phyloP scores from a whole-genome alignment of 495 filamentous ascomycete species.

The Xylaria acuta region DNA sequence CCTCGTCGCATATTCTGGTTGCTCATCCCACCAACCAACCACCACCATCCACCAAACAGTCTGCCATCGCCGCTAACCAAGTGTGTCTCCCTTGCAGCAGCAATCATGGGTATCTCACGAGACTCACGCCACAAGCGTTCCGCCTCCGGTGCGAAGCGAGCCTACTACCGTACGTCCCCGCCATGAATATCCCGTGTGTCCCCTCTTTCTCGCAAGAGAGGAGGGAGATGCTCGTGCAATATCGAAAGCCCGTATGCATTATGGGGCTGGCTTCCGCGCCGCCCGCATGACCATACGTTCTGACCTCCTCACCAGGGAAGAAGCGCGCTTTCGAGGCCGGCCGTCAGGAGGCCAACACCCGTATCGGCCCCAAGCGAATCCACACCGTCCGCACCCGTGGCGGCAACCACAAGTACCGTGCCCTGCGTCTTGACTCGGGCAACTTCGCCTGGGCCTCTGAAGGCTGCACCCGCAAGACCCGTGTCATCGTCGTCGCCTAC shows the following conservation, averaged over 20 bases:
- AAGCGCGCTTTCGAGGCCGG: conserved; percentile 99
- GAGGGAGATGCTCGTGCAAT: conserved; percentile 31
- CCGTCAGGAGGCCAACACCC: conserved; percentile 98
- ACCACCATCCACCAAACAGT: background rate
- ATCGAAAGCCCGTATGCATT: conserved; percentile 64
- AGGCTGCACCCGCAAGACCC: conserved; percentile 95
- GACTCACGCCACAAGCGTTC: conserved; percentile 99
- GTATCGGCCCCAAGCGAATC: conserved; percentile 98
- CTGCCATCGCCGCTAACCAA: conserved; percentile 33
- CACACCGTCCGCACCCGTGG: conserved; percentile 98
- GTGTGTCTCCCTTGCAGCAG: conserved; percentile 33
- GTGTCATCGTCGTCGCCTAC: conserved; percentile 96
- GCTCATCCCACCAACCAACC: conserved; percentile 6
- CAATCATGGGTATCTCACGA: conserved; percentile 97
- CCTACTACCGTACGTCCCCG: conserved; percentile 76
- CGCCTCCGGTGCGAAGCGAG: conserved; percentile 94
- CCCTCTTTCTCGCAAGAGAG: conserved; percentile 16
- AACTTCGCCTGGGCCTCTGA: conserved; percentile 99
- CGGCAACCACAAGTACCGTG: conserved; percentile 99
- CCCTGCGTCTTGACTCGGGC: conserved; percentile 96
- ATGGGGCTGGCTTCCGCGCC: conserved; percentile 26
- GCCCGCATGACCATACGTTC: conserved; percentile 60
- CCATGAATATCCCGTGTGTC: conserved; percentile 31
- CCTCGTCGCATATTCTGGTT: conserved; percentile 3
- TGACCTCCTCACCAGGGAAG: conserved; percentile 69